phyloP scores from a whole-genome alignment of 805 yeast species.

The Wickerhamomyces pijperi region DNA sequence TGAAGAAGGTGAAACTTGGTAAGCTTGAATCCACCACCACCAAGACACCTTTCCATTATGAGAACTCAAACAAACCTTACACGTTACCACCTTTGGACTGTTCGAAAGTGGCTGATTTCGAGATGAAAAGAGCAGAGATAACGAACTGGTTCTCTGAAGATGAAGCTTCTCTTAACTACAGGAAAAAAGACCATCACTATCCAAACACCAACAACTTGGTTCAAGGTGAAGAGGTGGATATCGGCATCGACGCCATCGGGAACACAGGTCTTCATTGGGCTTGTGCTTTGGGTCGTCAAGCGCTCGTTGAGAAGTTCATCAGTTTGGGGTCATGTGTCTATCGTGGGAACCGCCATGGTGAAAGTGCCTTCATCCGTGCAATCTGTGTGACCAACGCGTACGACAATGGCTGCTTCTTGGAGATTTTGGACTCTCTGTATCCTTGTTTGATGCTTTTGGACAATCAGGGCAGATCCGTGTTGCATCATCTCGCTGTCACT shows the following conservation, averaged over 20 bases:
- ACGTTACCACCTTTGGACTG: slow-evolving; percentile 35
- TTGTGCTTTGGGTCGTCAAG: slow-evolving; percentile 72
- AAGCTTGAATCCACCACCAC: not conserved
- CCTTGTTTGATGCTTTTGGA: slow-evolving; percentile 64
- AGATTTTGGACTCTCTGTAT: slow-evolving; percentile 58
- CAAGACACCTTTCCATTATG: too few species aligned
- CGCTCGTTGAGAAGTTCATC: slow-evolving; percentile 60
- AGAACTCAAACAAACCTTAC: slow-evolving; percentile 34
- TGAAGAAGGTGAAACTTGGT: slow-evolving; percentile 22
- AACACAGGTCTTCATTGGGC: slow-evolving; percentile 96
- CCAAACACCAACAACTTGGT: too few species aligned
- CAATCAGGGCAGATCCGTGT: slow-evolving; percentile 61
- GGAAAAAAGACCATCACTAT: slow-evolving; percentile 20
- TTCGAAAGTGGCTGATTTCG: slow-evolving; percentile 17
- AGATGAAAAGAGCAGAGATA: slow-evolving; percentile 34
- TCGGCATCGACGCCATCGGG: slow-evolving; percentile 87
- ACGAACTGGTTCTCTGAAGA: slow-evolving; percentile 37
- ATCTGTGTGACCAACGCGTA: slow-evolving; percentile 76
- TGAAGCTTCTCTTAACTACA: slow-evolving; percentile 15
- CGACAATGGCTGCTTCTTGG: slow-evolving; percentile 66
- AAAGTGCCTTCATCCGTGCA: slow-evolving; percentile 76
- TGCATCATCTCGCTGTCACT: slow-evolving; percentile 79
- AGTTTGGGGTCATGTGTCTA: slow-evolving; percentile 55
- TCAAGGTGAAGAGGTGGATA: slow-evolving; percentile 49
- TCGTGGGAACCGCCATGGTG: slow-evolving; percentile 76